A percentile compares a stretch with the other conserved stretches of the same genome.
Conservation (phyloP, 2,329 filamentous ascomycete species). For the Rhynchosporium graminicola region DNA sequence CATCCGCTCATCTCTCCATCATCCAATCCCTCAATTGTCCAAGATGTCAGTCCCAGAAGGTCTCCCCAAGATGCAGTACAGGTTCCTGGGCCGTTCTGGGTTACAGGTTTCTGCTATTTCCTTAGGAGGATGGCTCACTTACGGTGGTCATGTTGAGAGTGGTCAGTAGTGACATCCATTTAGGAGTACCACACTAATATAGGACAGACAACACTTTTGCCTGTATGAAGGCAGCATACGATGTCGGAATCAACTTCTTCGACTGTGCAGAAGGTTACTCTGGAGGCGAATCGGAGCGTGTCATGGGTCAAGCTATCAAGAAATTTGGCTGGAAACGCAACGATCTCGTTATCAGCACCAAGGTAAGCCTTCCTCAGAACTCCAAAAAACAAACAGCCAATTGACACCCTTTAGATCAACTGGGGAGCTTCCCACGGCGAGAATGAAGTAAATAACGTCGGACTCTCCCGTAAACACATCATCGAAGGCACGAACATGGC, state of each 20-base stretch:
- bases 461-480: conserved; percentile 69
- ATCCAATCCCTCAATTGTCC: conserved; percentile 1
- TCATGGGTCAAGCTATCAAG: conserved; percentile 58
- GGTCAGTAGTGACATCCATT: conserved; percentile 44
- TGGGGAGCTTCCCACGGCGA: conserved; percentile 62
- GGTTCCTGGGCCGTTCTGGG: conserved; percentile 69
- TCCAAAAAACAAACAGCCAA: not conserved
- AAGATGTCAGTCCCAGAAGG: conserved; percentile 43
- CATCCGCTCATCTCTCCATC: not conserved
- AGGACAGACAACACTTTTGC: conserved; percentile 56
- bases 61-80: conserved; percentile 64
- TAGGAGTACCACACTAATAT: conserved; percentile 16
- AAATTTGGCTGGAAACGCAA: conserved; percentile 58
- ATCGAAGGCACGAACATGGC: conserved; percentile 64
- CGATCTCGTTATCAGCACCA: conserved; percentile 59
- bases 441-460: conserved; percentile 65
- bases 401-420: conserved; percentile 52
- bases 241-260: conserved; percentile 59
- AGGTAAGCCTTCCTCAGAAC: conserved; percentile 40
- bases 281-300: conserved; percentile 52
- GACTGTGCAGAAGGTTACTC: conserved; percentile 58
- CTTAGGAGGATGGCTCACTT: conserved; percentile 72
- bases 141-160: conserved; percentile 70
- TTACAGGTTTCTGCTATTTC: conserved; percentile 74
- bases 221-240: conserved; percentile 62